These are phyloP conservation scores for Mucor circinelloides DNA, from an alignment of 371 early-diverging fungal genomes.

Conservation along the genomic window DNA sequence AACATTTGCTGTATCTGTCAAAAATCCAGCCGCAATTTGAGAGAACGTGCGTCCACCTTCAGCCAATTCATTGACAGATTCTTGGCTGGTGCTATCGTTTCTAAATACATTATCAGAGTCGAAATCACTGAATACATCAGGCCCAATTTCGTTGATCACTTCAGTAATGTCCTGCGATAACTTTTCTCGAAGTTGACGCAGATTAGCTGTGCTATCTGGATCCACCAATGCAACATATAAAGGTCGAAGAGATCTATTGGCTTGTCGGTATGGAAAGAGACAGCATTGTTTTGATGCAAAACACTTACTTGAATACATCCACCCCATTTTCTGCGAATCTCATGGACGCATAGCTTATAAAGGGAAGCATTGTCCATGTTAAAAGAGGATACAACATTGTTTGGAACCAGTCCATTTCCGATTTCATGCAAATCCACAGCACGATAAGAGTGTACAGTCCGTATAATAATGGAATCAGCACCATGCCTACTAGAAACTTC, in stretches of 20 bases:
- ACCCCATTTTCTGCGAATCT: slow-evolving; percentile 88
- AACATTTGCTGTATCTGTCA: slow-evolving; percentile 46
- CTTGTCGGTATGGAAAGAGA: background rate
- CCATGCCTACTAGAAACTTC: slow-evolving; percentile 90
- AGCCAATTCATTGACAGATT: slow-evolving; percentile 36
- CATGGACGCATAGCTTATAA: slow-evolving; percentile 82
- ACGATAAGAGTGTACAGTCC: slow-evolving; percentile 68
- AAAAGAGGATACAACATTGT: slow-evolving; percentile 50
- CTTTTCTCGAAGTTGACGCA: slow-evolving; percentile 69
- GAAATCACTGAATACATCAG: slow-evolving; percentile 83
- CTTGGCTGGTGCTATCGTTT: slow-evolving; percentile 26
- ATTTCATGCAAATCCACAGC: slow-evolving; percentile 48
- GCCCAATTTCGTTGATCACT: slow-evolving; percentile 86
- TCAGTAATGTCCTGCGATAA: slow-evolving; percentile 78
- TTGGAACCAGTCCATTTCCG: slow-evolving; percentile 33
- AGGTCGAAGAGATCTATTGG: slow-evolving; percentile 75
- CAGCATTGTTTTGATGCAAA: background rate
- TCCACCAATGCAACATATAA: slow-evolving; percentile 76
- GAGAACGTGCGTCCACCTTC: slow-evolving; percentile 39
- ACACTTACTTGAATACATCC: slow-evolving; percentile 74
- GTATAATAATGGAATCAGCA: slow-evolving; percentile 78
- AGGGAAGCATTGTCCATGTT: slow-evolving; percentile 65
- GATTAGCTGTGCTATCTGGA: slow-evolving; percentile 57
- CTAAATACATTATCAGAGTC: slow-evolving; percentile 51
- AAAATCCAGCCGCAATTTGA: slow-evolving; percentile 40